Conservation (phyloP, 441 rosid species). For the Gossypium gossypioides region DNA sequence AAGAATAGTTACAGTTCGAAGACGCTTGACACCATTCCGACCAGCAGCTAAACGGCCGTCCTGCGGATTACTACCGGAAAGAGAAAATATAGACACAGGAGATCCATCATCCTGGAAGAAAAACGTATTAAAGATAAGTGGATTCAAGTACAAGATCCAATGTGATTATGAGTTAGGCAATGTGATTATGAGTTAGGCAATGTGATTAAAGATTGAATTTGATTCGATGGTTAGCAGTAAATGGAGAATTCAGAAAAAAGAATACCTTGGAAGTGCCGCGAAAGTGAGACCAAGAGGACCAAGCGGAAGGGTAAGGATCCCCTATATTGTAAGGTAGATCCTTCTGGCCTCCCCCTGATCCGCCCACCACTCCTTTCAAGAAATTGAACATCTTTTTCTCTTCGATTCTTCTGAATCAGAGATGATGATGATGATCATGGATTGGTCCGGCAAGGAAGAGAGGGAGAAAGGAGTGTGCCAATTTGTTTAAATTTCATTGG, state of each 20-base stretch:
- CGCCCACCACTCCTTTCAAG: constrained; percentile 80
- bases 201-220: neutral
- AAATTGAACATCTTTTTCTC: constrained; percentile 59
- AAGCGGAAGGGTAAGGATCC: constrained; percentile 77
- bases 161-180: neutral
- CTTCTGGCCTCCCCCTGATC: constrained; percentile 84
- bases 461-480: neutral
- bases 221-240: neutral
- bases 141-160: neutral
- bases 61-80: constrained; percentile 70
- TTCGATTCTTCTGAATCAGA: neutral
- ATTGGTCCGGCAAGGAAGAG: neutral
- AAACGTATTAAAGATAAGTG: neutral
- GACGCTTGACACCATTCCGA: constrained; percentile 91
- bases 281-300: constrained; percentile 93
- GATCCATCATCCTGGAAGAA: constrained; percentile 40
- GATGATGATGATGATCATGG: neutral
- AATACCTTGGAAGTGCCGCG: constrained; percentile 82
- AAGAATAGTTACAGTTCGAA: too few relatives aligned
- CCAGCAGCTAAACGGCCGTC: constrained; percentile 91
- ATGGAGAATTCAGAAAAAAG: neutral
- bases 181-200: neutral
- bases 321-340: constrained; percentile 91
- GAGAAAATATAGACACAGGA: constrained; percentile 73
- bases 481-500: neutral